These are phyloP conservation scores for Starmera amethionina DNA, from an alignment of 805 yeast species.

Conservation along the genomic window DNA sequence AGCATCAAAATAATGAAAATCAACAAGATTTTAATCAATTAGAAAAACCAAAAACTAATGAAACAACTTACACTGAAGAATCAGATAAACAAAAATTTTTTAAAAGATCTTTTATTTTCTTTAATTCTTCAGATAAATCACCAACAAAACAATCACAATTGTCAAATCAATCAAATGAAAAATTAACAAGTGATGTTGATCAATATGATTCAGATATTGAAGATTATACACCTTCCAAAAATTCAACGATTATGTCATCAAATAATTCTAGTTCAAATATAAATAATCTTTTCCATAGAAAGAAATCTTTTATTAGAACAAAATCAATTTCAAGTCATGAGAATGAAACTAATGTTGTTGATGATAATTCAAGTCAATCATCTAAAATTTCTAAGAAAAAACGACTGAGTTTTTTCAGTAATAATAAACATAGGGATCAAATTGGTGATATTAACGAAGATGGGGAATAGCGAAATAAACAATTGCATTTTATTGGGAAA, in stretches of 20 bases:
- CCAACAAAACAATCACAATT: constrained; percentile 8
- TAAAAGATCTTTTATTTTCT: constrained; percentile 20
- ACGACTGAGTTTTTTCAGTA: constrained; percentile 16
- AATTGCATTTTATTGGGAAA: too few relatives aligned
- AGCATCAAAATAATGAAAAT: constrained; percentile 1
- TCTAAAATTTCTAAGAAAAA: constrained; percentile 7
- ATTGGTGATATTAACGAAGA: constrained; percentile 13
- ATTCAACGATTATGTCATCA: too few relatives aligned
- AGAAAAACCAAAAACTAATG: constrained; percentile 1
- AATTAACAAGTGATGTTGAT: constrained; percentile 2
- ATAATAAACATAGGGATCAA: constrained; percentile 3
- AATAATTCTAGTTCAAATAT: constrained; percentile 3
- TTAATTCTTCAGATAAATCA: constrained; percentile 10
- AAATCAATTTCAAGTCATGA: constrained; percentile 8
- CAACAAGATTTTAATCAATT: neutral
- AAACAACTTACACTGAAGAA: neutral
- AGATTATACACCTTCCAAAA: constrained; percentile 5
- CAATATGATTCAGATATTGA: constrained; percentile 7
- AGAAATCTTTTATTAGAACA: neutral
- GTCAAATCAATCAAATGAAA: neutral
- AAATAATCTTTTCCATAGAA: constrained; percentile 10
- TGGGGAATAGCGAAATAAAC: constrained; percentile 7
- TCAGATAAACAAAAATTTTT: neutral
- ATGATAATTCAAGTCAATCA: constrained; percentile 8
- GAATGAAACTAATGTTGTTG: neutral